These are phyloP conservation scores for Candida lessepsii DNA, from an alignment of 805 yeast species.

Conservation along the genomic window DNA sequence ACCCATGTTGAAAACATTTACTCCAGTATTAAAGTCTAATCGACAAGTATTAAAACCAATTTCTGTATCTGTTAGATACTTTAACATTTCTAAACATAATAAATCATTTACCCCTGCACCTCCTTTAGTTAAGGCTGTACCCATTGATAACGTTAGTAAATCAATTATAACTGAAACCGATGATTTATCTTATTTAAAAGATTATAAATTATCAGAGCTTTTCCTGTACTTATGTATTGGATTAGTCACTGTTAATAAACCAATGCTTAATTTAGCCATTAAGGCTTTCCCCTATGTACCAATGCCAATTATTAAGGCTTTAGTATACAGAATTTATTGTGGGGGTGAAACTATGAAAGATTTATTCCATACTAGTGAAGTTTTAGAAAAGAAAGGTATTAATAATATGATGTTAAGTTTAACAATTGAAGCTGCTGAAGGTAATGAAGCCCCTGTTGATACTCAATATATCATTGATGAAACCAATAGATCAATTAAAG, in stretches of 20 bases:
- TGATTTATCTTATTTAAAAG: constrained; percentile 43
- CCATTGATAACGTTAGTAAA: background rate
- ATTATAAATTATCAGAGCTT: constrained; percentile 53
- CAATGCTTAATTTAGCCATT: constrained; percentile 59
- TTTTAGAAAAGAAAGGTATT: constrained; percentile 70
- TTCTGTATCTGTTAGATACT: background rate
- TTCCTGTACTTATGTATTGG: constrained; percentile 70
- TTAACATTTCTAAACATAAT: background rate
- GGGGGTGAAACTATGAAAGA: constrained; percentile 82
- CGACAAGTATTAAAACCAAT: background rate
- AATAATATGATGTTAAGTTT: constrained; percentile 94
- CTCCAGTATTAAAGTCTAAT: background rate
- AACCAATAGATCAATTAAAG: constrained; percentile 64
- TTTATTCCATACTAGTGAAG: constrained; percentile 67
- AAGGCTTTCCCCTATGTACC: constrained; percentile 76
- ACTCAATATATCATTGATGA: constrained; percentile 58
- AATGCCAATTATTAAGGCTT: constrained; percentile 59
- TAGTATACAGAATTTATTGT: constrained; percentile 81
- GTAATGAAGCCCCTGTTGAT: constrained; percentile 55
- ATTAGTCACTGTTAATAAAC: constrained; percentile 61
- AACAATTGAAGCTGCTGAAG: constrained; percentile 91
- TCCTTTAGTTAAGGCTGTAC: background rate
- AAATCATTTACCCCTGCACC: constrained; percentile 3
- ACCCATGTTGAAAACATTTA: constrained; percentile 1
- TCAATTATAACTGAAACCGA: background rate